These are phyloP conservation scores for Neoboletus subvelutipes DNA, from an alignment of 768 basidiomycete genomes.

Conservation along the genomic window DNA sequence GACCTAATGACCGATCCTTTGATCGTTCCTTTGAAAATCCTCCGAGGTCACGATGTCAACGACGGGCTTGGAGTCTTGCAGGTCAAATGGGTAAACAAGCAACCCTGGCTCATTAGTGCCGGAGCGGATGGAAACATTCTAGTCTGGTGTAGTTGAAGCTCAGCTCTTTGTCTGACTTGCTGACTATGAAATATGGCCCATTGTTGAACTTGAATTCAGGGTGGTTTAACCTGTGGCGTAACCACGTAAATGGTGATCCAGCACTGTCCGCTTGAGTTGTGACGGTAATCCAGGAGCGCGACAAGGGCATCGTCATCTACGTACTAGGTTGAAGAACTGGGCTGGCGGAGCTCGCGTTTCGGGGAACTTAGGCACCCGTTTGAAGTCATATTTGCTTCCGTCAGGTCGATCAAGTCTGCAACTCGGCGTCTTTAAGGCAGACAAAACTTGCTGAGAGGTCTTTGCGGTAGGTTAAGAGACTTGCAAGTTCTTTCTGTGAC, in stretches of 20 bases:
- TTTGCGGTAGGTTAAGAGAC: neutral
- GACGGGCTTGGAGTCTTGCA: slow-evolving; percentile 92
- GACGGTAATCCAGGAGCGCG: slow-evolving; percentile 4
- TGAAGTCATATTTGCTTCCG: slow-evolving; percentile 13
- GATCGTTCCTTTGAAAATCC: slow-evolving; percentile 95
- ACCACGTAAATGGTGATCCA: slow-evolving; percentile 10
- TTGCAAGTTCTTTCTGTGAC: neutral
- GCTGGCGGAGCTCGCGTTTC: slow-evolving; percentile 1
- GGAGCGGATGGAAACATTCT: slow-evolving; percentile 89
- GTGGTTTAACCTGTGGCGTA: slow-evolving; percentile 15
- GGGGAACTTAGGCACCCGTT: neutral
- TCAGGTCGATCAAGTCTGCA: neutral
- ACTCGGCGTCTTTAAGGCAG: neutral
- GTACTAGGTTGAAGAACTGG: neutral
- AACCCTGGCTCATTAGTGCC: slow-evolving; percentile 91
- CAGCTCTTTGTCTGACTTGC: slow-evolving; percentile 32
- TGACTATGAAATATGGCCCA: slow-evolving; percentile 21
- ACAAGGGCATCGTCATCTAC: slow-evolving; percentile 4
- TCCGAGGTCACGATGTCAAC: slow-evolving; percentile 83
- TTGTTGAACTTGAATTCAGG: slow-evolving; percentile 25
- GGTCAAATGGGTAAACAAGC: slow-evolving; percentile 81
- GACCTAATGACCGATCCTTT: slow-evolving; percentile 97
- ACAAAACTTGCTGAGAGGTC: neutral
- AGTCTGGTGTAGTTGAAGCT: slow-evolving; percentile 79
- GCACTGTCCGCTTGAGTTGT: slow-evolving; percentile 10